phyloP scores from a whole-genome alignment of 2,329 filamentous ascomycete genomes.

The Blumeriella jaapii region DNA sequence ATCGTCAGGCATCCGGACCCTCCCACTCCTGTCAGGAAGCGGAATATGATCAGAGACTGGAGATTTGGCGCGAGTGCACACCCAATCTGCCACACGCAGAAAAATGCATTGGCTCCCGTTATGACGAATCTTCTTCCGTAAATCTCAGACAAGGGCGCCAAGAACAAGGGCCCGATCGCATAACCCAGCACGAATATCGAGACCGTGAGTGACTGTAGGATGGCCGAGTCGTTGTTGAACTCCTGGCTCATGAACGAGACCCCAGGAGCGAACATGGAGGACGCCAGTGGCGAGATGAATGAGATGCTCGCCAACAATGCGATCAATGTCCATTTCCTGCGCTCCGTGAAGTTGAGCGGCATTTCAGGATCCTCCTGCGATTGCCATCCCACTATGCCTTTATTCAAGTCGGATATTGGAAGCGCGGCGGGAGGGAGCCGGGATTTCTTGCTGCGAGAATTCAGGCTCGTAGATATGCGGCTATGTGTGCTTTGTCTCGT shows the following conservation, averaged over 20 bases:
- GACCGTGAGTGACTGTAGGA: slow-evolving; percentile 18
- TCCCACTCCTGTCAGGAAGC: slow-evolving; percentile 36
- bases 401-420: slow-evolving; percentile 40
- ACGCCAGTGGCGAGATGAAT: slow-evolving; percentile 27
- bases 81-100: slow-evolving; percentile 51
- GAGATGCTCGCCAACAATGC: slow-evolving; percentile 27
- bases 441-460: slow-evolving; percentile 18
- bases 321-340: slow-evolving; percentile 24
- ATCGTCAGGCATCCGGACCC: slow-evolving; percentile 35
- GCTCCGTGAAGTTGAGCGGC: slow-evolving; percentile 40
- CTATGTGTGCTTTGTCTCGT: slow-evolving; percentile 17
- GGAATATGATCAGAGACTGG: slow-evolving; percentile 33
- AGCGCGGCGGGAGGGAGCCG: slow-evolving; percentile 15
- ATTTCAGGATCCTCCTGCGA: slow-evolving; percentile 43
- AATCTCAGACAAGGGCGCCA: slow-evolving; percentile 50
- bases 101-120: slow-evolving; percentile 44
- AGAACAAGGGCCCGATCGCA: slow-evolving; percentile 42
- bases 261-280: slow-evolving; percentile 35
- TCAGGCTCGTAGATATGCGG: slow-evolving; percentile 20
- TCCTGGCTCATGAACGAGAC: slow-evolving; percentile 23
- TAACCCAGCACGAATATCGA: slow-evolving; percentile 49
- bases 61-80: slow-evolving; percentile 47
- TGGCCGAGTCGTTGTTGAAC: slow-evolving; percentile 17
- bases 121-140: slow-evolving; percentile 50
- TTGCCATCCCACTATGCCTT: slow-evolving; percentile 49